Evolutionary conservation across 192 early-diverging fungal species (phyloP).

Genomic region (Diversispora eburnea): DNA sequence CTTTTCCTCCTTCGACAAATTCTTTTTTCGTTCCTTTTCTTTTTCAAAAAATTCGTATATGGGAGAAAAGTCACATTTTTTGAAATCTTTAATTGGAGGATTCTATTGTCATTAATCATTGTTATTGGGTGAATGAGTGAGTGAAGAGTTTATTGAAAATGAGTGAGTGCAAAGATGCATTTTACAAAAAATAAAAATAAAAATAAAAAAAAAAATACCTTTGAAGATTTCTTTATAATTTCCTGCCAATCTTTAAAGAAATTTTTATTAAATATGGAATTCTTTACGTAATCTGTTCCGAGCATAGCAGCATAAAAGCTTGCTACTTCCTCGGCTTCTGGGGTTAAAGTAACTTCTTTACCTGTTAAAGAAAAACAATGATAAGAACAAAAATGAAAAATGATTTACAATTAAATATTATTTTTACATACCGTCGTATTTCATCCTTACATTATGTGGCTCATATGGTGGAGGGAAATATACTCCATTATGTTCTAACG

Average conservation of each 20-base stretch:
- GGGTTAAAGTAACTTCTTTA: constrained; percentile 54
- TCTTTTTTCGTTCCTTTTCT: constrained; percentile 77
- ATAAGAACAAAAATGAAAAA: background rate
- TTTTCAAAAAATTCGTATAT: constrained; percentile 76
- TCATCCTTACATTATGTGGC: constrained; percentile 85
- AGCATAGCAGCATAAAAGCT: constrained; percentile 88
- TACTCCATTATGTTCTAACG: constrained; percentile 84
- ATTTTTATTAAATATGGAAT: constrained; percentile 82
- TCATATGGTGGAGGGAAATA: constrained; percentile 87
- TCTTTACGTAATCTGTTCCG: constrained; percentile 78
- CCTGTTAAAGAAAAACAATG: constrained; percentile 25
- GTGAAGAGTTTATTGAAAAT: background rate
- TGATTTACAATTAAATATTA: no score
- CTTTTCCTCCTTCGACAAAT: constrained; percentile 89
- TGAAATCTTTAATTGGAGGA: constrained; percentile 69
- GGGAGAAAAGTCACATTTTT: constrained; percentile 85
- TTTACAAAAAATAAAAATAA: background rate
- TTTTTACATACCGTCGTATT: constrained; percentile 65
- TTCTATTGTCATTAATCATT: constrained; percentile 31
- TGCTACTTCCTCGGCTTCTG: constrained; percentile 91
- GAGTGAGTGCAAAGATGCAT: background rate
- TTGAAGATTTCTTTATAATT: constrained; percentile 59
- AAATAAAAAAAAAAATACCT: constrained; percentile 39
- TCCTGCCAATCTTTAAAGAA: constrained; percentile 88
- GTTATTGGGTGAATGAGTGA: background rate